These are phyloP conservation scores for Gynostemma pentaphyllum DNA, from an alignment of 306 rosid species.

Conservation along the genomic window DNA sequence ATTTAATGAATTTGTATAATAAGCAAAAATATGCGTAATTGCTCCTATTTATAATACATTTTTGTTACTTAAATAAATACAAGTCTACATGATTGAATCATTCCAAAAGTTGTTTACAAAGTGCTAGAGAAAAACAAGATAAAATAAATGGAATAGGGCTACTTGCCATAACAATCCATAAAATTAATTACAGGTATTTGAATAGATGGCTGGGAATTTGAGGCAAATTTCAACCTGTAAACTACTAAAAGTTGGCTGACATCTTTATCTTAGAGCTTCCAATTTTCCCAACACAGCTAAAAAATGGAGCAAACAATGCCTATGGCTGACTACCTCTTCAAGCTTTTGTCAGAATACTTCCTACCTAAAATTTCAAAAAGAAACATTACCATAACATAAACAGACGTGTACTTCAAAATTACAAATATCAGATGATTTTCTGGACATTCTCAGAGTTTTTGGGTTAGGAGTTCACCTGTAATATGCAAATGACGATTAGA, in stretches of 20 bases:
- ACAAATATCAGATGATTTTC: too few species aligned
- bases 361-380: too few species aligned
- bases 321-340: too few species aligned
- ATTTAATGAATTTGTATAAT: too few species aligned
- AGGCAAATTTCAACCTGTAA: not conserved
- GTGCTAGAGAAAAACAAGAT: not conserved
- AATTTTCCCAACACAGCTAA: not conserved
- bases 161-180: not conserved
- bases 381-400: too few species aligned
- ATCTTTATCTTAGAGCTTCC: not conserved
- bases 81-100: too few species aligned
- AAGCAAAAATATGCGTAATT: too few species aligned
- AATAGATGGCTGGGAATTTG: not conserved
- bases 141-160: not conserved
- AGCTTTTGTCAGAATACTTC: not conserved
- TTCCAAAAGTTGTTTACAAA: too few species aligned
- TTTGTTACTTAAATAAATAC: too few species aligned
- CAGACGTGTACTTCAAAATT: too few species aligned
- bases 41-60: too few species aligned
- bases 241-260: too few species aligned
- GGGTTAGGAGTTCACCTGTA: conserved; percentile 23
- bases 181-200: not conserved
- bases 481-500: not conserved
- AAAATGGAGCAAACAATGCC: not conserved
- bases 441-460: not conserved